Conservation (phyloP, 73 alveolate species). For the Paramecium octaurelia region DNA sequence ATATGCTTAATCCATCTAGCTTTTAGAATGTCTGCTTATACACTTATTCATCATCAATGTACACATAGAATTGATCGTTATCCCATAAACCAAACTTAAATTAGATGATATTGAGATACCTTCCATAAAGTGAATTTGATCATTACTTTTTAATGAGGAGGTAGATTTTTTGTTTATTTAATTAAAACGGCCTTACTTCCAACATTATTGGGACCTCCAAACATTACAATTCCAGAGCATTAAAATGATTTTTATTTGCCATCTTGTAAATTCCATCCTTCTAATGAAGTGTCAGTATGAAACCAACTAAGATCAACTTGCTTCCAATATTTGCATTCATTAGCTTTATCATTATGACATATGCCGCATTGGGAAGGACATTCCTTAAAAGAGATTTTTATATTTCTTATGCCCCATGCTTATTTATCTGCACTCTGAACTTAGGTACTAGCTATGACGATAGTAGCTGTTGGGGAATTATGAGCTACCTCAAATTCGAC, state of each 20-base stretch:
- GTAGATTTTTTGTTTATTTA: background rate
- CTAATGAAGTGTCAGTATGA: background rate
- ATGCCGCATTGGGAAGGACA: conserved; percentile 44
- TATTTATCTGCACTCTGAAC: background rate
- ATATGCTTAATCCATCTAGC: background rate
- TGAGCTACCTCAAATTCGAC: conserved; percentile 41
- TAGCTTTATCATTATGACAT: conserved; percentile 32
- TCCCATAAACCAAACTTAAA: conserved; percentile 16
- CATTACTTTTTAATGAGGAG: conserved; percentile 17
- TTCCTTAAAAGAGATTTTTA: background rate
- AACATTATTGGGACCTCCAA: conserved; percentile 17
- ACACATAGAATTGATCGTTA: background rate
- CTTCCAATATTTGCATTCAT: conserved; percentile 36
- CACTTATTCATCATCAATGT: background rate
- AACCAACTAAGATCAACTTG: conserved; percentile 15
- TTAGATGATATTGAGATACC: background rate
- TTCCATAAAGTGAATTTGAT: conserved; percentile 28
- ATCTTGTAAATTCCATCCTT: conserved; percentile 16
- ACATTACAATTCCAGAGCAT: conserved; percentile 36
- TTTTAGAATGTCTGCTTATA: background rate
- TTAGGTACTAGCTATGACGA: background rate
- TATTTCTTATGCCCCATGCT: conserved; percentile 29
- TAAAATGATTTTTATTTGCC: background rate
- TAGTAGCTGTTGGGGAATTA: conserved; percentile 34
- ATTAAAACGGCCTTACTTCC: background rate